Evolutionary conservation across 2,329 filamentous ascomycete species (phyloP), one percentile per base, ranked within the genome.

Genomic region (Xylariaceae sp.): DNA sequence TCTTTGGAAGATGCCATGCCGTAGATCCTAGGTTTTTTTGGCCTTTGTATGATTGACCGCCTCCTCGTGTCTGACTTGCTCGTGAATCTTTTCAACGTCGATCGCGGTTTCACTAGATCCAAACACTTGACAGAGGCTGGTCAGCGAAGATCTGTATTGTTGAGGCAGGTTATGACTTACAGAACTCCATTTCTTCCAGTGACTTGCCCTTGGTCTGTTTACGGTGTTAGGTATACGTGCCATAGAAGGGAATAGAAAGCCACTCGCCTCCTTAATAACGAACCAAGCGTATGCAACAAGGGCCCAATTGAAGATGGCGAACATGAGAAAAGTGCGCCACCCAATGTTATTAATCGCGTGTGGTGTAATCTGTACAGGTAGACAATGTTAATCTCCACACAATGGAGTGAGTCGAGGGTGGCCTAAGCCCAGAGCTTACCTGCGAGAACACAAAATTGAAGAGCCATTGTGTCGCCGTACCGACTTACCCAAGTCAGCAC

Each of bases 381-480:
- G 38, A 30, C 37, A 39, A 16, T 19, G 11, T 31, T 17, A 19
- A 26, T 26, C n/a, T n/a, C n/a, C n/a, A n/a, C n/a, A n/a, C n/a
- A n/a, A n/a, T n/a, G n/a, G n/a, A n/a, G n/a, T n/a, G n/a, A n/a
- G n/a, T n/a, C n/a, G n/a, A n/a, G n/a, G n/a, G n/a, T n/a, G n/a
- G n/a, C n/a, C n/a, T n/a, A 26, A 26, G 22, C 22, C 19, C 17
- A 38, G 22, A 17, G 16, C 30, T 53, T 66, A 74, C 44, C 19
- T 73, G 64, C 0, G 65, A 61, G 55, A 74, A 72, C 19, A 68
- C 61, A 56, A 74, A 76, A 56, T 74, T 75, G 56, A 68, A 73
- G 2, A 72, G 57, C 72, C 72, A 77, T 49, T 76, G 71, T 0
- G 68, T 70, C 1, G 68, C 62, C 4, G 71, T 72, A 9, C 68